Base-by-base conservation (phyloP, 768 basidiomycete species). In the Pleurotus cornucopiae region DNA sequence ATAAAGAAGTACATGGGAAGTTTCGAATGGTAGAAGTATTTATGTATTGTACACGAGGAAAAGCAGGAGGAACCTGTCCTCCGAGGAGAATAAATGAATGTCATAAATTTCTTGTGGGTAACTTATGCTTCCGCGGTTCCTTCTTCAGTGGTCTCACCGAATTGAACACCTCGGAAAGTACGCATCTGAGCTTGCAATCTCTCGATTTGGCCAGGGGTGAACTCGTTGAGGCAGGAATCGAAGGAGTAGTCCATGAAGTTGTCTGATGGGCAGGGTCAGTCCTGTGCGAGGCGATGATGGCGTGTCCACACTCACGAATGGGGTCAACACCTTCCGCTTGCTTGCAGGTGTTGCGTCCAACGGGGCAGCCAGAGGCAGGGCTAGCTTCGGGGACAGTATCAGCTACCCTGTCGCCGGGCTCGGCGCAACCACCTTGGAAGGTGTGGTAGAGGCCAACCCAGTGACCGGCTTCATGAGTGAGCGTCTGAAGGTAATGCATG, bases 401-500 rank as follows among this genome's bases (percentile, higher is more conserved):
- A 13, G 63, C 63, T 54, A 82, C 78, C 18, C 53, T 58, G 62
- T 81, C 79, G 21, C 78, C 79, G 38, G 69, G 49, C 59, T 59
- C 61, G 7, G 56, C 49, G 69, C 74, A 80, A 21, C 77, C 76
- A 41, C 78, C 78, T 62, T 84, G 77, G 77, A 82, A 83, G 30
- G 81, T 81, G 69, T 83, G 81, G 67, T 75, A 82, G 23, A 83
- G 72, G 25, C 82, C 82, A 57, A 81, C 69, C 81, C 82, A 84
- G 68, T 83, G 81, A n/a, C 82, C 80, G 49, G 73, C 76, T 66
- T 84, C 83, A 62, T 84, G 83, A n/a, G 76, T 80, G 58, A 79
- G 61, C 39, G 78, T 84, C 65, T 76, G 58, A 2, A 52, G 21
- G 12, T 18, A 61, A 37, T 12, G 45, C 54, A 46, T 61, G 66